phyloP scores from a whole-genome alignment of 139 green algal genomes.

The Chloropicon primus region DNA sequence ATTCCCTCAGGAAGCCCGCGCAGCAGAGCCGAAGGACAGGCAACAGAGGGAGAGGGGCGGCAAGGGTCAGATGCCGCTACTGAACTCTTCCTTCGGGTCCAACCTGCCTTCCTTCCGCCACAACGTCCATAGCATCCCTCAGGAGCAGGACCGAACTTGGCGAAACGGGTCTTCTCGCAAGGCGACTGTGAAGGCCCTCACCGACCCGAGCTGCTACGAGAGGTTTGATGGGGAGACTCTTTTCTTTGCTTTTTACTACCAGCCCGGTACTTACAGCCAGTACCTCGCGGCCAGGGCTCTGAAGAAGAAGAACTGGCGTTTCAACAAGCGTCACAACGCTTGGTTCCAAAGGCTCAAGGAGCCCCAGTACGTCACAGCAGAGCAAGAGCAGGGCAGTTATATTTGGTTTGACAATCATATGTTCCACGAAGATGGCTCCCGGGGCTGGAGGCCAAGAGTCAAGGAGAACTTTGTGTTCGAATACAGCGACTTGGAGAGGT shows the following conservation, averaged over 20 bases:
- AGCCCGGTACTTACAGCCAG: conserved; percentile 71
- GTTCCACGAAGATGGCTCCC: conserved; percentile 49
- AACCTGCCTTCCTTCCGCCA: not conserved
- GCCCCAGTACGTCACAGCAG: conserved; percentile 69
- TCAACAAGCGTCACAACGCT: conserved; percentile 83
- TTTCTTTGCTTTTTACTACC: conserved; percentile 98
- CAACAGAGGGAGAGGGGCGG: no score
- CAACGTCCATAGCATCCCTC: not conserved
- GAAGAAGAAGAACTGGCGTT: conserved; percentile 86
- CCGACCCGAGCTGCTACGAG: conserved; percentile 41
- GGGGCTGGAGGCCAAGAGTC: conserved; percentile 71
- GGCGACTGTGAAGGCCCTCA: not conserved
- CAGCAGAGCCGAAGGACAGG: no score
- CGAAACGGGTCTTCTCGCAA: not conserved
- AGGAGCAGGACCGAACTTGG: not conserved
- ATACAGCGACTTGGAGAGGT: conserved; percentile 27
- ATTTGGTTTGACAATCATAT: conserved; percentile 85
- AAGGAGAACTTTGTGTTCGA: conserved; percentile 60
- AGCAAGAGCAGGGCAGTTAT: conserved; percentile 81
- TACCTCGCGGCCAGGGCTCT: conserved; percentile 84
- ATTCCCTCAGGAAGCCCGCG: not conserved
- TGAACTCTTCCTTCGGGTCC: not conserved
- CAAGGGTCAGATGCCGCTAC: no score
- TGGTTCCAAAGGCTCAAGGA: conserved; percentile 89
- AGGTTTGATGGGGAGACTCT: conserved; percentile 86